A percentile compares a stretch with the other conserved stretches of the same genome.
These are phyloP conservation scores for Fremontodendron californicum DNA, from an alignment of 345 rosid genomes.

Conservation along the genomic window DNA sequence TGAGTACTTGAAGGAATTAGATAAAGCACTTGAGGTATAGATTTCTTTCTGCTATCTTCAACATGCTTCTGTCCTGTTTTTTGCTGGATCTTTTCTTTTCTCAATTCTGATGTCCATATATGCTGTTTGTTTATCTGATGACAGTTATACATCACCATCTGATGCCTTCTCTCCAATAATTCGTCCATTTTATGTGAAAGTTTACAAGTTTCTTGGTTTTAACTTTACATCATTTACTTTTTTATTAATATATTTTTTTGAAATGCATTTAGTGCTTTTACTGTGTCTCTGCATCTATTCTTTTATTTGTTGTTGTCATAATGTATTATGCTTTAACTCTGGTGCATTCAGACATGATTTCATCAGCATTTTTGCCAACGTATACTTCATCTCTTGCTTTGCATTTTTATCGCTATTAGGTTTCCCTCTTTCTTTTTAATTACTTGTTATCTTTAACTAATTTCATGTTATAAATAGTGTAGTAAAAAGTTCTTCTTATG, in stretches of 20 bases:
- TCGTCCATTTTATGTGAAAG: background rate
- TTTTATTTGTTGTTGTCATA: background rate
- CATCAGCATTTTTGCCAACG: background rate
- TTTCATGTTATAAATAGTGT: background rate
- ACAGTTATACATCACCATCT: background rate
- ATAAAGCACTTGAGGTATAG: slow-evolving; percentile 81
- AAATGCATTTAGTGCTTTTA: background rate
- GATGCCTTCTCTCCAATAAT: background rate
- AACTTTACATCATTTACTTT: background rate
- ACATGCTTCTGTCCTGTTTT: background rate
- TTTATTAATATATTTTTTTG: background rate
- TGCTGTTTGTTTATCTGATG: background rate
- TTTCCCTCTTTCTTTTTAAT: background rate
- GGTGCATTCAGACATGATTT: background rate
- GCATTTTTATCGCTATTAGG: background rate
- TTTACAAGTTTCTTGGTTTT: background rate
- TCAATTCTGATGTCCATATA: background rate
- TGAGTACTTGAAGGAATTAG: slow-evolving; percentile 67
- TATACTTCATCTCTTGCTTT: slow-evolving; percentile 1
- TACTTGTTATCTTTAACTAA: background rate
- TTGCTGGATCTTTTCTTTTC: slow-evolving; percentile 3
- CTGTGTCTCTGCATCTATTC: background rate
- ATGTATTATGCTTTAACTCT: background rate
- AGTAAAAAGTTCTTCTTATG: slow-evolving; percentile 4
- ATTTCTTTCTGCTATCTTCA: slow-evolving; percentile 9